Evolutionary conservation across 352 stramenopile species (phyloP).

Genomic region (Thraustochytrium striatum): DNA sequence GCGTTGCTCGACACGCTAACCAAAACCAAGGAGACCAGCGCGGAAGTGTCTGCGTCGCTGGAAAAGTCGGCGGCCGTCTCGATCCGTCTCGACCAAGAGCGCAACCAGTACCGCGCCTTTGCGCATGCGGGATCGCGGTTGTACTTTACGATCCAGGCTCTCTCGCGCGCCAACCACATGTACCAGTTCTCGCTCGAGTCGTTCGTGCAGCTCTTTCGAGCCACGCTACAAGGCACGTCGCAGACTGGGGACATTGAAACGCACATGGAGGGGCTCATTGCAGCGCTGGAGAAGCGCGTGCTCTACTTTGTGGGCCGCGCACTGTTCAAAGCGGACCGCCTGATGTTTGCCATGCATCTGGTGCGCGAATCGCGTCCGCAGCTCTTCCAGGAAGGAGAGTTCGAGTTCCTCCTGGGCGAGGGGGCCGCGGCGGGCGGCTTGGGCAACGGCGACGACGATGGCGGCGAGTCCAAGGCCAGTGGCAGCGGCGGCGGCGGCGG

Average conservation of each 20-base stretch:
- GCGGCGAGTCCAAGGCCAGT: background rate
- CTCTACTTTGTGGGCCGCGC: constrained; percentile 83
- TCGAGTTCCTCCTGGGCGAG: constrained; percentile 83
- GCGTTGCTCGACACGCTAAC: constrained; percentile 87
- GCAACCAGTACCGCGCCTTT: constrained; percentile 80
- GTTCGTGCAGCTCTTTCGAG: constrained; percentile 79
- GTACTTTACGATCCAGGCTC: constrained; percentile 86
- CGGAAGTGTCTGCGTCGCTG: constrained; percentile 81
- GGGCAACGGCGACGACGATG: constrained; percentile 6
- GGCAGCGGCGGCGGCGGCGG: background rate
- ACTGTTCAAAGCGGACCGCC: constrained; percentile 85
- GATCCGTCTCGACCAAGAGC: constrained; percentile 82
- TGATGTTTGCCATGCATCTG: constrained; percentile 87
- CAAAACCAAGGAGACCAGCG: constrained; percentile 82
- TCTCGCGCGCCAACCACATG: constrained; percentile 86
- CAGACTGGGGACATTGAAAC: constrained; percentile 60
- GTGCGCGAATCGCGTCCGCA: constrained; percentile 84
- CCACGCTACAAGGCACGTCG: constrained; percentile 63
- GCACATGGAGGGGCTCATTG: constrained; percentile 71
- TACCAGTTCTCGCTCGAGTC: constrained; percentile 87
- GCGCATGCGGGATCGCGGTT: constrained; percentile 77
- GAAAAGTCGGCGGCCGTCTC: constrained; percentile 78
- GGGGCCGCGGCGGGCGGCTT: constrained; percentile 52
- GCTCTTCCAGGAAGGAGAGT: constrained; percentile 85
- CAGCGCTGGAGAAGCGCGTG: constrained; percentile 71